Evolutionary conservation across 2,329 filamentous ascomycete genomes (phyloP).

Genomic region (Sordariomycetes sp.): DNA sequence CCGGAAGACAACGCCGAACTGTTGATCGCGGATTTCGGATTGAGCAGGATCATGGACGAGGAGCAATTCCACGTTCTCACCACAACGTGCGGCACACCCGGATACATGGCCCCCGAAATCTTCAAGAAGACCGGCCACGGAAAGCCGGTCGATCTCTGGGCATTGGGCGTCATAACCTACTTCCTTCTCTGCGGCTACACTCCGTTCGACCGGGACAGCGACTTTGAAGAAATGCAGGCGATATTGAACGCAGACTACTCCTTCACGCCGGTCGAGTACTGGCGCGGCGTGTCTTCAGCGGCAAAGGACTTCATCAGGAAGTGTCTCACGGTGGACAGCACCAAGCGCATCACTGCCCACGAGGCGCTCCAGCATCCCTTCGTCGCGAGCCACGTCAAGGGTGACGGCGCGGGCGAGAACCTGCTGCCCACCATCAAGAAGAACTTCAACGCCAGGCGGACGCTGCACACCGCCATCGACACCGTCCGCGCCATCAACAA

Average conservation of each 20-base stretch:
- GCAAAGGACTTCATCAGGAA: conserved; percentile 88
- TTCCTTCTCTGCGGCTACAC: conserved; percentile 97
- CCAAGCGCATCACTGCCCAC: conserved; percentile 83
- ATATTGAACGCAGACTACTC: conserved; percentile 94
- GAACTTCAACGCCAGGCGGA: conserved; percentile 64
- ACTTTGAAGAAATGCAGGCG: conserved; percentile 98
- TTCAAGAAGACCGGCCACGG: conserved; percentile 98
- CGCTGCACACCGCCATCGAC: conserved; percentile 61
- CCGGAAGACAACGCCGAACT: conserved; percentile 97
- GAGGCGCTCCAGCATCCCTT: conserved; percentile 61
- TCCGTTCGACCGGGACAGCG: conserved; percentile 92
- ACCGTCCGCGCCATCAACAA: conserved; percentile 65
- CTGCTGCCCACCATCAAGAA: conserved; percentile 61
- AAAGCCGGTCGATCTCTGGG: conserved; percentile 97
- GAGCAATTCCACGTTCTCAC: conserved; percentile 97
- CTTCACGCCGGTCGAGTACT: conserved; percentile 92
- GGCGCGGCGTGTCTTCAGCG: conserved; percentile 80
- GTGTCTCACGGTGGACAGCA: conserved; percentile 85
- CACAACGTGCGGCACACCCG: conserved; percentile 93
- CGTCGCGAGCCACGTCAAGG: conserved; percentile 42
- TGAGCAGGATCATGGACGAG: conserved; percentile 97
- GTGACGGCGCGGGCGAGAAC: conserved; percentile 46
- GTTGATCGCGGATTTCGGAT: conserved; percentile 91
- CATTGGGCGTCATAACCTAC: conserved; percentile 96
- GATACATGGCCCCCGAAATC: conserved; percentile 99